These are phyloP conservation scores for Saccharomycopsis olivae DNA, from an alignment of 805 yeast genomes.

Conservation along the genomic window DNA sequence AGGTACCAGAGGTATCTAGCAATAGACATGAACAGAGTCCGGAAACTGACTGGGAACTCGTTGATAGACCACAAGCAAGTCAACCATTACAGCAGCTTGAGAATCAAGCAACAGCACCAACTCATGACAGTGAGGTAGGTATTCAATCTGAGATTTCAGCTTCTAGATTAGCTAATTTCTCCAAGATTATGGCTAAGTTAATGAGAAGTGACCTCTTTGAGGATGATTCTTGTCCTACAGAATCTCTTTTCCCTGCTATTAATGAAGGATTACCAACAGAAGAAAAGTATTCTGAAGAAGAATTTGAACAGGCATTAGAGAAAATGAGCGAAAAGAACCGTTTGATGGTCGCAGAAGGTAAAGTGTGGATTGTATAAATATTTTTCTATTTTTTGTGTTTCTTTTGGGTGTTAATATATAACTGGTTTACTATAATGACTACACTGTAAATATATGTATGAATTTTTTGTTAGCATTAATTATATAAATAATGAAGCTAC, in stretches of 20 bases:
- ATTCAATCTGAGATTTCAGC: slow-evolving; percentile 34
- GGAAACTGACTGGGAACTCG: slow-evolving; percentile 6
- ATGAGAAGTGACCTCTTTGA: slow-evolving; percentile 34
- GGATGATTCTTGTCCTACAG: slow-evolving; percentile 33
- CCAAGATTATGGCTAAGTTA: slow-evolving; percentile 36
- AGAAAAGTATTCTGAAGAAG: slow-evolving; percentile 35
- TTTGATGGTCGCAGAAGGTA: slow-evolving; percentile 37
- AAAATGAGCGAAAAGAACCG: slow-evolving; percentile 35
- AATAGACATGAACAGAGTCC: background rate
- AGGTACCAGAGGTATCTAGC: background rate
- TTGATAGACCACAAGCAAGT: slow-evolving; percentile 2
- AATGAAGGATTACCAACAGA: slow-evolving; percentile 37
- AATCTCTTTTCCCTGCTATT: slow-evolving; percentile 29
- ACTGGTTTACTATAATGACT: too few species aligned
- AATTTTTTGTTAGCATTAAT: too few species aligned
- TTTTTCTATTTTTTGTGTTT: background rate
- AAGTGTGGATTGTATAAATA: slow-evolving; percentile 29
- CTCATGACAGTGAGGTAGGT: slow-evolving; percentile 10
- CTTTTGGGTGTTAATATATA: background rate
- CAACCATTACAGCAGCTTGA: background rate
- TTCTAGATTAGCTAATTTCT: slow-evolving; percentile 37
- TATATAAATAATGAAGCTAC: slow-evolving; percentile 1
- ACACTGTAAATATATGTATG: too few species aligned
- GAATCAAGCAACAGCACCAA: background rate
- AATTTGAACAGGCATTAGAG: slow-evolving; percentile 33